Base-by-base conservation (phyloP, 2,329 filamentous ascomycete species). In the Allantophomopsis cytisporea region DNA sequence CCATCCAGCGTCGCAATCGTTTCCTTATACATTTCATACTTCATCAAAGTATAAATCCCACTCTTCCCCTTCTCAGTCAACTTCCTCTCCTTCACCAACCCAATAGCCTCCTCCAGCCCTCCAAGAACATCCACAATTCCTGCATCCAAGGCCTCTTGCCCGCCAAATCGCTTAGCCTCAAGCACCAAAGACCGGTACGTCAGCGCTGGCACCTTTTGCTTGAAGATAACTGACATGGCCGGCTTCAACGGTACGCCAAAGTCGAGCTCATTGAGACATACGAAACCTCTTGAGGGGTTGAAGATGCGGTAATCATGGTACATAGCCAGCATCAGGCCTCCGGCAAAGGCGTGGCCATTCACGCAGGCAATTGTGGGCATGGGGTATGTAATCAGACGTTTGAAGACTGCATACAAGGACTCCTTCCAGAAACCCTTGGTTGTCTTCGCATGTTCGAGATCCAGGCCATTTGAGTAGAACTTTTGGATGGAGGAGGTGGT, bases 401-500 rank as follows among this genome's bases (percentile, higher is more conserved):
- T 63, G 64, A 78, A 87, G 2, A 88, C 56, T 12, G 64, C 63
- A 60, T 77, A 87, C 10, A 87, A 60, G 38, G 66, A 64, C 11
- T 66, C 56, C 1, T 72, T 60, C 50, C 76, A 74, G 63, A 82
- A 89, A 3, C 66, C 66, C 2, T 73, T 66, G 1, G 72, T 73
- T 21, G 60, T 58, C 28, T 66, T 52, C n/a, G 76, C 80, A 54
- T 83, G 72, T 31, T 75, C 67, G 12, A 88, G 70, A 56, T 91
- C 82, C n/a, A 91, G 69, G 0, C 84, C 84, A 60, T 89, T 89
- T 57, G 72, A 80, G 63, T 82, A 91, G 66, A 89, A 89, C 54
- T 91, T 91, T 38, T 65, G 56, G 42, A 88, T 81, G 36, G 69
- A 73, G 33, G 77, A 83, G 0, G 83, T 89, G 5, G 83, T 89